These are phyloP conservation scores for Fusarium subglutinans DNA, from an alignment of 2,329 filamentous ascomycete genomes.

Conservation along the genomic window DNA sequence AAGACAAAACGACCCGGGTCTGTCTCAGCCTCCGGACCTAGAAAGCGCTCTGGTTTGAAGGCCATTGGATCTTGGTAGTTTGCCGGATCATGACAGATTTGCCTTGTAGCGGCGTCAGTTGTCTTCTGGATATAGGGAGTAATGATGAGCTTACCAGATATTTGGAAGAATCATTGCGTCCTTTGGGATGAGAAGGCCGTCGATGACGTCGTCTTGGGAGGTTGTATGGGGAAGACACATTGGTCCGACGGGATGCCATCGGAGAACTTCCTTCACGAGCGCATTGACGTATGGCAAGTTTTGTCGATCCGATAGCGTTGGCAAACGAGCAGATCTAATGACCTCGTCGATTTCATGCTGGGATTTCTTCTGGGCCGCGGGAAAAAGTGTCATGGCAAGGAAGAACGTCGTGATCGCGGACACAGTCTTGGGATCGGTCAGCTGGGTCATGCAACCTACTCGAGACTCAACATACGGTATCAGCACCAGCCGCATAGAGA, in stretches of 20 bases:
- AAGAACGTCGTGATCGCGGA: conserved; percentile 25
- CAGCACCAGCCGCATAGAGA: conserved; percentile 32
- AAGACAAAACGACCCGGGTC: conserved; percentile 44
- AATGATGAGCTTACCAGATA: conserved; percentile 18
- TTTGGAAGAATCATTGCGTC: conserved; percentile 31
- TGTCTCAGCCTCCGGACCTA: conserved; percentile 21
- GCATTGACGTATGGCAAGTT: conserved; percentile 43
- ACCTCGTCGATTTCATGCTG: conserved; percentile 29
- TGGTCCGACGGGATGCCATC: conserved; percentile 45
- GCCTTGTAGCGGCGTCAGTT: not conserved
- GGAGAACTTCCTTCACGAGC: conserved; percentile 41
- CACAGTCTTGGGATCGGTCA: not conserved
- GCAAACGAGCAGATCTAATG: conserved; percentile 39
- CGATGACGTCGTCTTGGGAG: conserved; percentile 34
- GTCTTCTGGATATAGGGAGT: fast-evolving
- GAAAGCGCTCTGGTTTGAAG: conserved; percentile 24
- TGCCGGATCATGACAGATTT: conserved; percentile 25
- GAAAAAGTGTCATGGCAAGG: conserved; percentile 18
- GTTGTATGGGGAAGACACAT: conserved; percentile 52
- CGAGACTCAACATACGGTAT: conserved; percentile 5
- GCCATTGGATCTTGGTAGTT: conserved; percentile 17
- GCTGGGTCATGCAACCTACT: fast-evolving
- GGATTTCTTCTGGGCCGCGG: conserved; percentile 9
- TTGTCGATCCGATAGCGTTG: conserved; percentile 29
- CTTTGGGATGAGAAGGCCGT: conserved; percentile 35